A percentile compares a stretch with the other conserved stretches of the same genome.
Evolutionary conservation across 192 early-diverging fungal species (phyloP).

Genomic region (Gaertneriomyces sp.): DNA sequence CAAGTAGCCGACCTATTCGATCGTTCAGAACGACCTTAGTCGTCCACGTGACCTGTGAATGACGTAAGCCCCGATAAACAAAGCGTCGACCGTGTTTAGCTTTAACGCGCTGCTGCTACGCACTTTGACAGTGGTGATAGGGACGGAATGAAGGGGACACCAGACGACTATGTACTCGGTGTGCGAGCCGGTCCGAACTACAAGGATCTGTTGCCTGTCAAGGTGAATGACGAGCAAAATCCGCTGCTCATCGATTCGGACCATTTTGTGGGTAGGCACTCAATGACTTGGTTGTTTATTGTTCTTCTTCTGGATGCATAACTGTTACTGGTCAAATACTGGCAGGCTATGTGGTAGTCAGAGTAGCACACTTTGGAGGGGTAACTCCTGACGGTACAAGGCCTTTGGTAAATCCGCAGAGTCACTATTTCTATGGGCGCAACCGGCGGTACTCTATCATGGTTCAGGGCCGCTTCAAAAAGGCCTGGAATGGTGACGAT

Average conservation of each 20-base stretch:
- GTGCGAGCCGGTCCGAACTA: conserved; percentile 29
- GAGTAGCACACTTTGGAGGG: conserved; percentile 37
- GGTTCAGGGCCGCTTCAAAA: conserved; percentile 41
- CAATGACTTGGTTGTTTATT: conserved; percentile 34
- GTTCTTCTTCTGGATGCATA: conserved; percentile 32
- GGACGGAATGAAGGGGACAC: conserved; percentile 2
- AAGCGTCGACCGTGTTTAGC: too few relatives aligned
- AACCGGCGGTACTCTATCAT: conserved; percentile 40
- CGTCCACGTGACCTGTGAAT: too few relatives aligned
- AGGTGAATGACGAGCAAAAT: conserved; percentile 41
- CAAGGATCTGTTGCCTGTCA: conserved; percentile 13
- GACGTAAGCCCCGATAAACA: too few relatives aligned
- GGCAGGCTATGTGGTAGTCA: conserved; percentile 35
- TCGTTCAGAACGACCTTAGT: too few relatives aligned
- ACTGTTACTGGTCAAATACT: conserved; percentile 11
- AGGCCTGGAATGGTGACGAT: conserved; percentile 39
- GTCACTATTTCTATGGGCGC: conserved; percentile 40
- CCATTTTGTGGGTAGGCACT: conserved; percentile 15
- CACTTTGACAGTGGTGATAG: too few relatives aligned
- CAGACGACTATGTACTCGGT: conserved; percentile 33
- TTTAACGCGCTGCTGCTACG: too few relatives aligned
- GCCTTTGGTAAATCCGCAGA: conserved; percentile 30
- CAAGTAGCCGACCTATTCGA: too few relatives aligned
- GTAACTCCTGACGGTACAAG: conserved; percentile 11
- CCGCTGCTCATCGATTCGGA: conserved; percentile 36